Conservation (phyloP, 805 yeast genomes). For the Maudiozyma serrabonitensis region DNA sequence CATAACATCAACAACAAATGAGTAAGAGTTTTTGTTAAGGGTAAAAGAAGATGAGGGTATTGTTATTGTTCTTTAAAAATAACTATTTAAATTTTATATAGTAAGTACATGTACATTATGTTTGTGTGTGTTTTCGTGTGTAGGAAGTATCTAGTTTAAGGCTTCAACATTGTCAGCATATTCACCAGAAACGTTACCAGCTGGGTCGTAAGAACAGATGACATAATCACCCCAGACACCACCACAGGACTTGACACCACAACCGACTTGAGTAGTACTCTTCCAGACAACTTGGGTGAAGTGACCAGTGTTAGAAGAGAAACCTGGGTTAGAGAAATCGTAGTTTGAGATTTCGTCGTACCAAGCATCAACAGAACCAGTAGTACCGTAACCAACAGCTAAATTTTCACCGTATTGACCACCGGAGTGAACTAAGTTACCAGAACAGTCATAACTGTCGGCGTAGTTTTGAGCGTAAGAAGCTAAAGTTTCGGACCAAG, state of each 20-base stretch:
- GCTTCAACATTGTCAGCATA: constrained; percentile 10
- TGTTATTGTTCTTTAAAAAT: not conserved
- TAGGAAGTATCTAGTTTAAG: constrained; percentile 1
- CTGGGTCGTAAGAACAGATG: constrained; percentile 64
- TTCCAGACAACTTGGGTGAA: constrained; percentile 73
- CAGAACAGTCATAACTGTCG: constrained; percentile 43
- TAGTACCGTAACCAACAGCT: constrained; percentile 49
- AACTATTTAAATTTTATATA: no score
- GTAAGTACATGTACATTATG: no score
- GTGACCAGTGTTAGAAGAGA: constrained; percentile 47
- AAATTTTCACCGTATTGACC: constrained; percentile 64
- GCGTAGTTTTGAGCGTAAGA: constrained; percentile 44
- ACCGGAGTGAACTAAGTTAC: constrained; percentile 51
- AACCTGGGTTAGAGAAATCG: constrained; percentile 42
- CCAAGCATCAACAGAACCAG: constrained; percentile 57
- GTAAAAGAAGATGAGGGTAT: no score
- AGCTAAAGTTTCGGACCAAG: constrained; percentile 41
- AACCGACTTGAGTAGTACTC: constrained; percentile 49
- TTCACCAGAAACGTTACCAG: constrained; percentile 47
- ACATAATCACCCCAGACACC: constrained; percentile 48
- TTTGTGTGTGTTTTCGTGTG: not conserved
- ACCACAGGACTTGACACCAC: constrained; percentile 56
- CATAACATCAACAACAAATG: not conserved
- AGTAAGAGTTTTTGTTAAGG: no score
- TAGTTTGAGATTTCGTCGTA: constrained; percentile 53